Percentiles rank a stretch among this genome's conserved stretches.
Conservation (phyloP, 352 stramenopile species). For the Pythium phragmiticola region DNA sequence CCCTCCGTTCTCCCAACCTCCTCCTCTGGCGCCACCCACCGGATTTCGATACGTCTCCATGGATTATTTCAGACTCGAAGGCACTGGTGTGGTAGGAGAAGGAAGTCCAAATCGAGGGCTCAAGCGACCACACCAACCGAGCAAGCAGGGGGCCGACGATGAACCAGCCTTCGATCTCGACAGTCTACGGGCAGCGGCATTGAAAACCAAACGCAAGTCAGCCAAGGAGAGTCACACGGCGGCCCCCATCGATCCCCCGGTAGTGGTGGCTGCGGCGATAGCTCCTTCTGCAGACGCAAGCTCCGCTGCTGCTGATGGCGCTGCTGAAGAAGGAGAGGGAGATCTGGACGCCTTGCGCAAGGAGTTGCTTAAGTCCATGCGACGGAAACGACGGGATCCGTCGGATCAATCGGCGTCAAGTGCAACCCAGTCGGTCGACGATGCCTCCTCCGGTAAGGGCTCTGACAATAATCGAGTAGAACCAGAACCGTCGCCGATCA, state of each 20-base stretch:
- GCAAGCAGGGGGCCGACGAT: not conserved
- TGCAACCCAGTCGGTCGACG: not conserved
- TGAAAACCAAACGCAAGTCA: constrained; percentile 50
- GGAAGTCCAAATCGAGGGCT: constrained; percentile 2
- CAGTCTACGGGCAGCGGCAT: constrained; percentile 58
- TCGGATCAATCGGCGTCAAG: not conserved
- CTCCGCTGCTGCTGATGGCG: not conserved
- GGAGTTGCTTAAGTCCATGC: constrained; percentile 14
- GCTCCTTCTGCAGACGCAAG: not conserved
- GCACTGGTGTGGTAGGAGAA: not conserved
- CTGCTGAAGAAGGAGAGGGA: not conserved
- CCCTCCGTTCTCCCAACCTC: not conserved
- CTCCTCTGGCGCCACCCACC: constrained; percentile 3
- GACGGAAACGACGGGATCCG: constrained; percentile 2
- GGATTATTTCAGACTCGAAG: not conserved
- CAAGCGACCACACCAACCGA: constrained; percentile 4
- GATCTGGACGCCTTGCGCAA: constrained; percentile 21
- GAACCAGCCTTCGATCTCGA: constrained; percentile 50
- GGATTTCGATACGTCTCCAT: constrained; percentile 22
- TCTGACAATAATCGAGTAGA: not conserved
- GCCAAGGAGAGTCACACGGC: not conserved
- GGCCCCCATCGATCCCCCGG: not conserved
- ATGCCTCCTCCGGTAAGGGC: not conserved
- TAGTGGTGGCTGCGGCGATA: not conserved
- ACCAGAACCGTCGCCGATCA: not conserved